phyloP scores from a whole-genome alignment of 139 green algal genomes.

The Chloropicon primus region DNA sequence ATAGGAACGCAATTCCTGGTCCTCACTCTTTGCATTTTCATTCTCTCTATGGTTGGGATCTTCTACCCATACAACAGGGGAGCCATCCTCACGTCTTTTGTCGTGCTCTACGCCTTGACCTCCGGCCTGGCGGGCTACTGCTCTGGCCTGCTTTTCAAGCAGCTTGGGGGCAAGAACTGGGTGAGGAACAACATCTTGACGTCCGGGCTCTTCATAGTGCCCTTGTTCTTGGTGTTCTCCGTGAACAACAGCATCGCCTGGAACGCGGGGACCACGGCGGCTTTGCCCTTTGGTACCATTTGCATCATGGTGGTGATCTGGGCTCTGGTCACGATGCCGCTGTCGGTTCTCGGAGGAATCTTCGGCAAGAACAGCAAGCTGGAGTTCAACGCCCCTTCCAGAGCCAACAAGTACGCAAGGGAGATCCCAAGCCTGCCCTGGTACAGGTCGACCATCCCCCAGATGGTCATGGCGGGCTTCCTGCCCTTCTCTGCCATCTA shows the following conservation, averaged over 20 bases:
- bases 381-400: conserved; percentile 30
- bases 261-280: conserved; percentile 45
- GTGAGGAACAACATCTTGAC: conserved; percentile 59
- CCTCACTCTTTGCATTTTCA: conserved; percentile 53
- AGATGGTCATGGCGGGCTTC: conserved; percentile 86
- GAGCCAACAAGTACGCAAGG: conserved; percentile 79
- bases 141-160: not conserved
- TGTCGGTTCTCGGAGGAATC: conserved; percentile 82
- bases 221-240: conserved; percentile 58
- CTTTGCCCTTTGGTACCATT: conserved; percentile 71
- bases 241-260: conserved; percentile 77
- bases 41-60: conserved; percentile 59
- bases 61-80: conserved; percentile 94
- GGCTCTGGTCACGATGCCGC: conserved; percentile 69
- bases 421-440: conserved; percentile 72
- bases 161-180: conserved; percentile 62
- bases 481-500: conserved; percentile 95
- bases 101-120: conserved; percentile 82
- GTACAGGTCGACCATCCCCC: conserved; percentile 63
- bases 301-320: conserved; percentile 70
- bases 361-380: conserved; percentile 50
- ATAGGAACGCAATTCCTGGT: conserved; percentile 47
- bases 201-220: conserved; percentile 55
- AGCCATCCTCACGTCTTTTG: conserved; percentile 59
- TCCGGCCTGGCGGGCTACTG: conserved; percentile 32